Percentiles rank a stretch among this genome's conserved stretches.
These are phyloP conservation scores for Conticribra guillardii DNA, from an alignment of 108 stramenopile species.

Conservation along the genomic window DNA sequence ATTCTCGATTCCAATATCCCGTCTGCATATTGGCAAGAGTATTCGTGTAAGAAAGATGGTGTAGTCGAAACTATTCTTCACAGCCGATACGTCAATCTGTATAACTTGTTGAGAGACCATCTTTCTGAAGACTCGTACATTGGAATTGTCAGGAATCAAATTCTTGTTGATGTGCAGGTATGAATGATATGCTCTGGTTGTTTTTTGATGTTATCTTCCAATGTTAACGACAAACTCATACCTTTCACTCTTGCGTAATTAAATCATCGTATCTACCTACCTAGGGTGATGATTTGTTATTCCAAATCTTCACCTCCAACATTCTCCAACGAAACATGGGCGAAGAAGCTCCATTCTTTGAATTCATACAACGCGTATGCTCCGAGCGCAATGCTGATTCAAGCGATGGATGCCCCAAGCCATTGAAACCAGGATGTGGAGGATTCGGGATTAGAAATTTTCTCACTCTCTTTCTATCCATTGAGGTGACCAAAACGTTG, in stretches of 20 bases:
- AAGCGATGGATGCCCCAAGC: slow-evolving; percentile 66
- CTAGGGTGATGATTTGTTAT: slow-evolving; percentile 75
- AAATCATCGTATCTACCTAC: background rate
- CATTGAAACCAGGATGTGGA: slow-evolving; percentile 85
- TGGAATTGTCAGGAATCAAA: slow-evolving; percentile 79
- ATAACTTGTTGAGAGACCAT: slow-evolving; percentile 71
- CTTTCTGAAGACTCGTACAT: slow-evolving; percentile 79
- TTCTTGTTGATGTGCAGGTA: slow-evolving; percentile 88
- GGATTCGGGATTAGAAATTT: slow-evolving; percentile 93
- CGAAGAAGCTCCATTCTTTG: slow-evolving; percentile 90
- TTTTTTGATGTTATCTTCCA: too few relatives aligned
- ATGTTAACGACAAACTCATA: background rate
- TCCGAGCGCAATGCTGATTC: slow-evolving; percentile 61
- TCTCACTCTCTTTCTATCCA: slow-evolving; percentile 85
- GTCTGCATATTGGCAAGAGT: slow-evolving; percentile 33
- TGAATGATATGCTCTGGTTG: slow-evolving; percentile 7
- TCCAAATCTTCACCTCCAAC: slow-evolving; percentile 89
- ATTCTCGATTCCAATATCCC: slow-evolving; percentile 39
- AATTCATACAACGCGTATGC: slow-evolving; percentile 92
- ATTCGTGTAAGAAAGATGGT: slow-evolving; percentile 34
- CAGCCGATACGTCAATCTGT: slow-evolving; percentile 83
- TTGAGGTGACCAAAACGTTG: slow-evolving; percentile 89
- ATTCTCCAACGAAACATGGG: slow-evolving; percentile 69
- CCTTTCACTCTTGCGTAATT: background rate
- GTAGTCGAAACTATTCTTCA: slow-evolving; percentile 60